Evolutionary conservation across 2,329 filamentous ascomycete genomes (phyloP), one percentile per base, ranked within the genome.

Genomic region (Fusarium caatingaense): DNA sequence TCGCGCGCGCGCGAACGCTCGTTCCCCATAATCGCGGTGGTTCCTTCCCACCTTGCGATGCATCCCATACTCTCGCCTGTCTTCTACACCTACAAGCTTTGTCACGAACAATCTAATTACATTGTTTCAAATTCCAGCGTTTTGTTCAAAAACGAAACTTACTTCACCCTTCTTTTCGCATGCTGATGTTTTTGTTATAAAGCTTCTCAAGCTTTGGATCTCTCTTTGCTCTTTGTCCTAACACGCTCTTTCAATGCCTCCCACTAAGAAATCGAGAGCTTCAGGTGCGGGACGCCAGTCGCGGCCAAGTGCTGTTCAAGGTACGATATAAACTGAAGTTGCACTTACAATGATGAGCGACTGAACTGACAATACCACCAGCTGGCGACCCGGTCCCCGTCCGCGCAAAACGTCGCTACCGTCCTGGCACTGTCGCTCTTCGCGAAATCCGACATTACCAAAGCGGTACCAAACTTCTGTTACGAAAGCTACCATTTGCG

Each of bases 381-480:
- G 91, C 92, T 74, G 92, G 92, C 64, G 92, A 94, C 74, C 92
- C 92, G 30, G 82, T 92, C 47, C 91, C 92, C 2, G 83, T 86
- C 62, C 83, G 81, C 62, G 85, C 86, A 71, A 88, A 86, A 71
- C 87, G 87, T 69, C 87, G 92, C 71, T 94, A 93, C 77, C 87
- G 84, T 60, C 92, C 92, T 2, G 94, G 94, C 77, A 98, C 94
- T 45, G 87, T 93, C 72, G 95, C 96, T 56, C 87, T 98, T 58
- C 91, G 92, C 81, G 95, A 98, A 83, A 98, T 98, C 80, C 88
- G 94, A 79, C 89, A 89, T 76, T 97, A 97, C 80, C 96, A 98
- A 83, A 92, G 91, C 81, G 92, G 89, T 68, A 97, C 93, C 64
- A 94, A 98, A 76, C 88, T 98, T 30, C 84, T 98, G 51, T 87